Evolutionary conservation across 768 basidiomycete genomes (phyloP).

Genomic region (Calocybe indica): DNA sequence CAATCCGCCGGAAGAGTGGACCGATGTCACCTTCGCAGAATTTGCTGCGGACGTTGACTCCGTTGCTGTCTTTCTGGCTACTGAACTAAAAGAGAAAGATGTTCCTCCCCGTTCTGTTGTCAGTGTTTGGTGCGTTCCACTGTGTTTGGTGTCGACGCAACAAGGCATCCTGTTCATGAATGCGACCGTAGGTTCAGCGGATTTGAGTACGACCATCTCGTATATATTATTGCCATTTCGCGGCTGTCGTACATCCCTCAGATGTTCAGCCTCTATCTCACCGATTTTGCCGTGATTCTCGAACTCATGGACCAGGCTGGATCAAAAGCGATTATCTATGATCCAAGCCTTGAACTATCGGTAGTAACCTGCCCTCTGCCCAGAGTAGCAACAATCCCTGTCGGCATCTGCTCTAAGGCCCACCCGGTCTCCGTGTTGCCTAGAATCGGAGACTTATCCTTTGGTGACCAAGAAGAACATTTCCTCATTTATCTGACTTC

Average conservation of each 20-base stretch:
- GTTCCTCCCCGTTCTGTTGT: slow-evolving; percentile 55
- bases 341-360: slow-evolving; percentile 45
- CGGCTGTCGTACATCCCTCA: slow-evolving; percentile 77
- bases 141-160: slow-evolving; percentile 1
- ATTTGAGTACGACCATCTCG: slow-evolving; percentile 62
- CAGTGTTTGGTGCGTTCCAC: slow-evolving; percentile 59
- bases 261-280: slow-evolving; percentile 71
- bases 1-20: too few species aligned
- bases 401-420: slow-evolving; percentile 19
- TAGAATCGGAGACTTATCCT: too few species aligned
- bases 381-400: slow-evolving; percentile 37
- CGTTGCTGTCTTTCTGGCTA: too few species aligned
- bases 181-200: slow-evolving; percentile 54
- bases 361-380: slow-evolving; percentile 44
- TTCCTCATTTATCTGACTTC: slow-evolving; percentile 76
- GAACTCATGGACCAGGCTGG: slow-evolving; percentile 61
- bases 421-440: too few species aligned
- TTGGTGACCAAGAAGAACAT: slow-evolving; percentile 32
- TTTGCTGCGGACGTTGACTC: too few species aligned
- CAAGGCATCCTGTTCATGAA: slow-evolving; percentile 6
- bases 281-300: slow-evolving; percentile 64
- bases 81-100: slow-evolving; percentile 15
- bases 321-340: slow-evolving; percentile 61
- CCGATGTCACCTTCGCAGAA: too few species aligned
- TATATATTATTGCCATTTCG: slow-evolving; percentile 71